phyloP scores from a whole-genome alignment of 306 rosid genomes.

The Casuarina cunninghamiana region DNA sequence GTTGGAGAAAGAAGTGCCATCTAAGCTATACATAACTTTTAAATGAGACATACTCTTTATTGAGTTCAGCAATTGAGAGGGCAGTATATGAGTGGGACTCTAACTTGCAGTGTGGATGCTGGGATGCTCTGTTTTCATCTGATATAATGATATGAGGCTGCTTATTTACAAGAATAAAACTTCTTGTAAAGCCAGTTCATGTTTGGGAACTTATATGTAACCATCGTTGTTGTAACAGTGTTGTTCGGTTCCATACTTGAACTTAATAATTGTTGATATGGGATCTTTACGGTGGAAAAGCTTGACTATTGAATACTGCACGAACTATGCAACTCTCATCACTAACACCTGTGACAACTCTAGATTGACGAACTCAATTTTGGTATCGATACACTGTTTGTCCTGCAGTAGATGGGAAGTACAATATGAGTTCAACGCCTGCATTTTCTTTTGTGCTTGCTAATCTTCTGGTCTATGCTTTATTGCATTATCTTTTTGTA shows the following conservation, averaged over 20 bases:
- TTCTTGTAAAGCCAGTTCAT: neutral
- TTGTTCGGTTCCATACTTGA: neutral
- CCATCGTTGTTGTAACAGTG: neutral
- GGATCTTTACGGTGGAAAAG: neutral
- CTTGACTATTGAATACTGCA: neutral
- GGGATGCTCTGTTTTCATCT: neutral
- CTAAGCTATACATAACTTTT: neutral
- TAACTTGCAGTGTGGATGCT: neutral
- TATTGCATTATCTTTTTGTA: conserved; percentile 19
- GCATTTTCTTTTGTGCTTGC: neutral
- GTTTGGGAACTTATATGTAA: too few species aligned
- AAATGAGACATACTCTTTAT: neutral
- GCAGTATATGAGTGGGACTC: neutral
- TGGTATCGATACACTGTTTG: neutral
- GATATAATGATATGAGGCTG: neutral
- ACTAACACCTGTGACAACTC: neutral
- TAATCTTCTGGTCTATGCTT: neutral
- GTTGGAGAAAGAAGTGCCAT: neutral
- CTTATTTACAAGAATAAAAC: neutral
- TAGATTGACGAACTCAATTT: neutral
- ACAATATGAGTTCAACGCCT: conserved; percentile 3
- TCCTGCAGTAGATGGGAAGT: conserved; percentile 1
- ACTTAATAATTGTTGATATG: neutral
- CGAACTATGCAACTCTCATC: neutral
- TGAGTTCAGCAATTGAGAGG: neutral